These are phyloP conservation scores for Gleditsia sinensis DNA, from an alignment of 306 rosid genomes.

Conservation along the genomic window DNA sequence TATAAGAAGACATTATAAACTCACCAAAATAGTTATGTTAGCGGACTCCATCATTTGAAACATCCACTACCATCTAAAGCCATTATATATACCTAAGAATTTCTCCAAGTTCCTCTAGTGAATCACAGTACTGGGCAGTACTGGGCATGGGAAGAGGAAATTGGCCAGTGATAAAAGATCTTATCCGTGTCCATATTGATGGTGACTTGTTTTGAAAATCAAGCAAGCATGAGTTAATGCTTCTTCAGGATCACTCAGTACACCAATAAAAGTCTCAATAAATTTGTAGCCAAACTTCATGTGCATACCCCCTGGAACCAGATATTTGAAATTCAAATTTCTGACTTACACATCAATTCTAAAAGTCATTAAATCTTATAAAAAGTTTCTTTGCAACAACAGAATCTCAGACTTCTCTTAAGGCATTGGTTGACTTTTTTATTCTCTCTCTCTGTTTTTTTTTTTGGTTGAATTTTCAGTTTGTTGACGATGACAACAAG, in stretches of 20 bases:
- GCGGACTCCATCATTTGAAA: no score
- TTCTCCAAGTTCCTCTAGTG: background rate
- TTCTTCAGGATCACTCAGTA: slow-evolving; percentile 34
- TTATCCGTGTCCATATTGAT: slow-evolving; percentile 16
- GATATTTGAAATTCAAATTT: slow-evolving; percentile 43
- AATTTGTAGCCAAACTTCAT: slow-evolving; percentile 37
- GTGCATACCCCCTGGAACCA: slow-evolving; percentile 37
- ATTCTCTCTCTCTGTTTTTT: no score
- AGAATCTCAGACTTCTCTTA: background rate
- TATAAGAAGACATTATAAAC: no score
- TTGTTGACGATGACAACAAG: slow-evolving; percentile 86
- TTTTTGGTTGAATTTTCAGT: slow-evolving; percentile 59
- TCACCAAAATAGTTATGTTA: no score
- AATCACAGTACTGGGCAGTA: background rate
- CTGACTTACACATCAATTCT: background rate
- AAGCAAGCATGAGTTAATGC: slow-evolving; percentile 38
- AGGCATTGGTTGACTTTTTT: background rate
- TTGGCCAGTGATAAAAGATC: background rate
- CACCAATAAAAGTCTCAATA: slow-evolving; percentile 34
- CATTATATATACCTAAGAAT: background rate
- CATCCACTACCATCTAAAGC: no score
- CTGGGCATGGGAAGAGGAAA: background rate
- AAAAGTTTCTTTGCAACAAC: slow-evolving; percentile 16
- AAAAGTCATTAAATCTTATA: slow-evolving; percentile 12
- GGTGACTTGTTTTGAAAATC: slow-evolving; percentile 29